Percentiles rank a stretch among this genome's conserved stretches.
These are phyloP conservation scores for Aspergillus felis DNA, from an alignment of 2,329 filamentous ascomycete species.

Conservation along the genomic window DNA sequence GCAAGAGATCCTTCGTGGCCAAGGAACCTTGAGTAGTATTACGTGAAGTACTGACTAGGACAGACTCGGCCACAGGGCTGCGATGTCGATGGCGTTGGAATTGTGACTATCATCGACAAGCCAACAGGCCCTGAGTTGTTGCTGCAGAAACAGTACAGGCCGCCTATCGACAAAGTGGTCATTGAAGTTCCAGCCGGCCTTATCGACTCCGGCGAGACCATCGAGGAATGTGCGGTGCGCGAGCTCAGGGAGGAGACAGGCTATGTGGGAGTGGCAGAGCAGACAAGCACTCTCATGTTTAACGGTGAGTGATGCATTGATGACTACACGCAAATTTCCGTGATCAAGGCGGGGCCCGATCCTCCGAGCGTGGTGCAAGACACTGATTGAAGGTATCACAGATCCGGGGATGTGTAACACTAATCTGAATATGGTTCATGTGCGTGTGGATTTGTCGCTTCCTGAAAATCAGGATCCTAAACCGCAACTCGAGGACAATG, in stretches of 20 bases:
- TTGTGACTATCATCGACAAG: slow-evolving; percentile 56
- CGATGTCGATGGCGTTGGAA: slow-evolving; percentile 55
- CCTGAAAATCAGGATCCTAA: slow-evolving; percentile 66
- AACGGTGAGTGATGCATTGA: slow-evolving; percentile 34
- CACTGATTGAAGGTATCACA: slow-evolving; percentile 13
- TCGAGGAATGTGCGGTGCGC: slow-evolving; percentile 53
- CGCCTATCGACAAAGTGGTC: slow-evolving; percentile 54
- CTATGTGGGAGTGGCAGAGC: slow-evolving; percentile 50
- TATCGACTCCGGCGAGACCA: slow-evolving; percentile 55
- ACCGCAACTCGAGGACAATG: slow-evolving; percentile 70
- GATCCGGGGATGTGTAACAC: slow-evolving; percentile 50
- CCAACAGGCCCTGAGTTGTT: slow-evolving; percentile 48
- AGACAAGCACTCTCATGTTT: slow-evolving; percentile 43
- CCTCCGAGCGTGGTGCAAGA: not conserved
- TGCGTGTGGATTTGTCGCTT: slow-evolving; percentile 65
- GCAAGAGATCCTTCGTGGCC: not conserved
- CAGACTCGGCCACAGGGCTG: slow-evolving; percentile 50
- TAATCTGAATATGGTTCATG: slow-evolving; percentile 59
- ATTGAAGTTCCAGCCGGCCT: slow-evolving; percentile 60
- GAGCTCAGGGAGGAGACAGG: slow-evolving; percentile 62
- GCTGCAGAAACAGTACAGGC: slow-evolving; percentile 58
- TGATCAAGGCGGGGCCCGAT: not conserved
- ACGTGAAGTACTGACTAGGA: not conserved
- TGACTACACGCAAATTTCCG: not conserved
- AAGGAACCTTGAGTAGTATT: not conserved